Conservation (phyloP, 2,329 filamentous ascomycete genomes). For the Escovopsis sp. region DNA sequence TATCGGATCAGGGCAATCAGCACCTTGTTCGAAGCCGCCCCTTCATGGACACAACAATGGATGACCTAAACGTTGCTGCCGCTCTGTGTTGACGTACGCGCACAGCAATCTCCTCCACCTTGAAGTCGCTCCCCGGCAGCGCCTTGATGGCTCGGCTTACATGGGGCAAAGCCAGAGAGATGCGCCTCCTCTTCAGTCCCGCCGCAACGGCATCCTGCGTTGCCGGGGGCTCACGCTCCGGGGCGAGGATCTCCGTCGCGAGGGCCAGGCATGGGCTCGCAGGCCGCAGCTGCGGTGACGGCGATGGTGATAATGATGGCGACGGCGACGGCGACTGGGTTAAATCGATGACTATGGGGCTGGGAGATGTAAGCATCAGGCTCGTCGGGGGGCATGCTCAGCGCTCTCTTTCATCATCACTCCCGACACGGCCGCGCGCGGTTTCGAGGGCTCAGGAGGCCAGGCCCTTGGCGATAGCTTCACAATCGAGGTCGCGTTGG, state of each 20-base stretch:
- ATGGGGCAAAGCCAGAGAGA: constrained; percentile 14
- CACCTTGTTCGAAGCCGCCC: background rate
- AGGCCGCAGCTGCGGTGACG: no score
- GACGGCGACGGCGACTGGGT: constrained; percentile 2
- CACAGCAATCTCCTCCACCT: constrained; percentile 14
- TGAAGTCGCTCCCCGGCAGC: constrained; percentile 12
- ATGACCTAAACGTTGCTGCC: no score
- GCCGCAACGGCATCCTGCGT: constrained; percentile 10
- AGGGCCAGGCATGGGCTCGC: no score
- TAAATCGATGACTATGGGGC: constrained; percentile 4
- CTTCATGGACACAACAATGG: no score
- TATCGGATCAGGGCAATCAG: background rate
- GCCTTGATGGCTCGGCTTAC: constrained; percentile 13
- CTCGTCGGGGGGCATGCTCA: constrained; percentile 1
- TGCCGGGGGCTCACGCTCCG: background rate
- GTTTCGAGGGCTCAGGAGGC: constrained; percentile 1
- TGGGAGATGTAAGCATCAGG: constrained; percentile 6
- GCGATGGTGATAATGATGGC: background rate
- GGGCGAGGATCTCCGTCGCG: no score
- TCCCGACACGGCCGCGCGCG: background rate
- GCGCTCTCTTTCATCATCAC: background rate
- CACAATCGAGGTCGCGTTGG: background rate
- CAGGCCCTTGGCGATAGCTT: background rate
- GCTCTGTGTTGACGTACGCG: constrained; percentile 12
- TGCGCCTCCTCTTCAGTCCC: constrained; percentile 17